phyloP scores from a whole-genome alignment of 352 stramenopile genomes.

The Phytophthora melonis region DNA sequence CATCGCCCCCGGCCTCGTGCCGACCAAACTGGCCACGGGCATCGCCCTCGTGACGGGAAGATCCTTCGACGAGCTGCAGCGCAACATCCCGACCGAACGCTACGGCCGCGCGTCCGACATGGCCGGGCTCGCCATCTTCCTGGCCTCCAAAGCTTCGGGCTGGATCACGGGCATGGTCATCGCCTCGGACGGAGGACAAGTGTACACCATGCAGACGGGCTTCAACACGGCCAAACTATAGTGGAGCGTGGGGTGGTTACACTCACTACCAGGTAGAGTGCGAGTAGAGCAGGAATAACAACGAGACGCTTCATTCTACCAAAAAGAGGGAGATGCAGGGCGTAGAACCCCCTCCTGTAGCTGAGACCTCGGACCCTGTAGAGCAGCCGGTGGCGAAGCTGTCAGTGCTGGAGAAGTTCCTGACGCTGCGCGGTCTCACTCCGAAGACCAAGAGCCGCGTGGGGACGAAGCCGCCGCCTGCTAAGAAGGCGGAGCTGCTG shows the following conservation, averaged over 20 bases:
- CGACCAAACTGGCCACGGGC: conserved; percentile 91
- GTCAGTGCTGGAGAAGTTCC: conserved; percentile 30
- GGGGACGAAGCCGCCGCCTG: neutral
- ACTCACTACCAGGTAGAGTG: neutral
- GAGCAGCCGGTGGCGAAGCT: conserved; percentile 15
- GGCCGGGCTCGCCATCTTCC: conserved; percentile 93
- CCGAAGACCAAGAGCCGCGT: neutral
- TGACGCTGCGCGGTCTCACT: conserved; percentile 19
- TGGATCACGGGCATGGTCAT: conserved; percentile 95
- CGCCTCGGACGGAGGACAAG: conserved; percentile 91
- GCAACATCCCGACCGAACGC: conserved; percentile 81
- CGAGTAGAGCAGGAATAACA: neutral
- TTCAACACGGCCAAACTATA: conserved; percentile 45
- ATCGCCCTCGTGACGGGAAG: conserved; percentile 61
- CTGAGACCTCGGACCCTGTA: neutral
- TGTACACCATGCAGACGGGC: conserved; percentile 54
- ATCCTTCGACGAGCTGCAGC: conserved; percentile 66
- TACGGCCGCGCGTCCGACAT: conserved; percentile 93
- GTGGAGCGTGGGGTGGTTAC: conserved; percentile 1
- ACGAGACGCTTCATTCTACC: neutral
- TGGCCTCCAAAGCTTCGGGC: conserved; percentile 88
- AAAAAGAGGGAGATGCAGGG: neutral
- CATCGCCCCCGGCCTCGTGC: conserved; percentile 93
- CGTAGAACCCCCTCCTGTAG: neutral
- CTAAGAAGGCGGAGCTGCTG: conserved; percentile 21